Base-by-base conservation (phyloP, 176 grass and related monocot genomes). In the Rhipidocladum racemiflorum region DNA sequence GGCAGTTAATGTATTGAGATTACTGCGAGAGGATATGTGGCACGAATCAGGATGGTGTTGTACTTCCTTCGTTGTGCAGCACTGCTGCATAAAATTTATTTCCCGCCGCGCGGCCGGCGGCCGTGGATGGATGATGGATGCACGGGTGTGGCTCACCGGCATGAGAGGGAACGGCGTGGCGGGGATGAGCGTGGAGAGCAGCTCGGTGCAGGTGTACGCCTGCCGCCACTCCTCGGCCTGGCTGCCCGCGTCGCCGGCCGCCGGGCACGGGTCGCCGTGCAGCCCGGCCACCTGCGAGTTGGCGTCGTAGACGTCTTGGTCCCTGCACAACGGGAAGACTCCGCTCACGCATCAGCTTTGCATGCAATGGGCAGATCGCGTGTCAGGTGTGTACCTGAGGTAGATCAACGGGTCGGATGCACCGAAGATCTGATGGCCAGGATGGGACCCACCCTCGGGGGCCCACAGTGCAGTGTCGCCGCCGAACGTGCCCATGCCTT, bases 111-210 rank as follows among this genome's bases (percentile, higher is more conserved):
- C 1, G 0, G 53, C 54, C 0, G 51, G 68, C 23, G 71, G 9
- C 7, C 35, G 28, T 4, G 44, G 18, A 6, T 2, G 43, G 27
- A 13, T 16, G 40, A 3, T n/a, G 39, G 39, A 2, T 40, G 39
- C 39, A 40, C 7, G 39, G 39, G 39, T 1, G 29, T 18, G 23
- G 61, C 73, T 17, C 74, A 85, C 85, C 81, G 68, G 85, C 38
- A 90, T 88, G 29, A 93, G 66, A 0, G 85, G 68, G 30, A 80
- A 90, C 0, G 88, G 74, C 67, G 85, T 72, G 53, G 78, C 50
- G 25, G 88, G 91, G 72, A 93, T 93, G 77, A 90, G 85, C 67
- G 82, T 73, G 42, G 88, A 83, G 9, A 93, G 82, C 24, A 93
- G 78, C 74, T 88, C 88, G 0, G 78, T 83, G 72, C 77, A 90